phyloP scores from a whole-genome alignment of 176 grass and related monocot species.

The Urochloa ruziziensis region DNA sequence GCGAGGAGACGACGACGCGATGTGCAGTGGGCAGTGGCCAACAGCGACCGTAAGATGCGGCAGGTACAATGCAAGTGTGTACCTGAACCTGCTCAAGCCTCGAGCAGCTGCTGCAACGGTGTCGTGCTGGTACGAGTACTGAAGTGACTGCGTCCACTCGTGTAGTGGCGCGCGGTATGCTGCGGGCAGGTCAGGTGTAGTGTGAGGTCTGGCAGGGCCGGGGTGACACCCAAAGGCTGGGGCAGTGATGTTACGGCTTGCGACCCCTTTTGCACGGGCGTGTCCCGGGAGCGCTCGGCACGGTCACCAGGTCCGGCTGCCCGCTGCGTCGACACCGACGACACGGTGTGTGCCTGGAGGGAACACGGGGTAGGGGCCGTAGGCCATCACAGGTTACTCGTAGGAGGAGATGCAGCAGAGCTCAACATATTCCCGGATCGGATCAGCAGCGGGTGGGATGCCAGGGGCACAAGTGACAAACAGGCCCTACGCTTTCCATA shows the following conservation, averaged over 20 bases:
- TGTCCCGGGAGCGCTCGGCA: slow-evolving; percentile 35
- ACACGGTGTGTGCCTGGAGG: neutral
- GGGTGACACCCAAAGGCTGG: slow-evolving; percentile 11
- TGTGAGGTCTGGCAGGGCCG: neutral
- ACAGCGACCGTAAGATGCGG: neutral
- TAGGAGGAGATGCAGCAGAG: neutral
- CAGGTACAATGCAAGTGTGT: neutral
- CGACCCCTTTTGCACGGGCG: slow-evolving; percentile 1
- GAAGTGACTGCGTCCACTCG: neutral
- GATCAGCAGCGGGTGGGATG: neutral
- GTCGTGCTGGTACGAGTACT: neutral
- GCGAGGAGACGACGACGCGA: no score
- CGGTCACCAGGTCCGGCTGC: neutral
- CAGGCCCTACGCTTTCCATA: neutral
- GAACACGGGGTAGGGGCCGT: neutral
- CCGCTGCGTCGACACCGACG: neutral
- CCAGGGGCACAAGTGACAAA: neutral
- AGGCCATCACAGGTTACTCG: slow-evolving; percentile 1
- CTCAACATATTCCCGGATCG: neutral
- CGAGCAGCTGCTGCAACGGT: neutral
- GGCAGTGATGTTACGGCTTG: slow-evolving; percentile 37
- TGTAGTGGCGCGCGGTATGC: neutral
- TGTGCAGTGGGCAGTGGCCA: neutral
- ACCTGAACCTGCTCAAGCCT: no score
- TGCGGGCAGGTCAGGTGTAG: neutral